Conservation (phyloP, 176 grass and related monocot genomes). For the Cymbopogon citratus region DNA sequence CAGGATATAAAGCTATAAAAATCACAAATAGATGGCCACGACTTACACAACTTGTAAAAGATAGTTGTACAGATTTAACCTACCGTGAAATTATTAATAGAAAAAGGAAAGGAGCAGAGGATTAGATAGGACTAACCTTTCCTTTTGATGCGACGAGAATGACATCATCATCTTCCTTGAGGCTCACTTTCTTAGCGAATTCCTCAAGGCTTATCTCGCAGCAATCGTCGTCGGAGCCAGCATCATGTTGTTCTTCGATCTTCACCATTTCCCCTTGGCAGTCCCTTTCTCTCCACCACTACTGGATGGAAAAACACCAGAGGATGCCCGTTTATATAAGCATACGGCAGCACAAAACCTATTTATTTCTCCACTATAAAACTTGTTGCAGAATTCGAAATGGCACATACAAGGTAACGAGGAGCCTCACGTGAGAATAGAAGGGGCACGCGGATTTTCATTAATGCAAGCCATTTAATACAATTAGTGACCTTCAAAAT, state of each 20-base stretch:
- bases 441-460: constrained; percentile 1
- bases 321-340: constrained; percentile 20
- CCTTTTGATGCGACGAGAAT: constrained; percentile 46
- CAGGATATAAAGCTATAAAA: neutral
- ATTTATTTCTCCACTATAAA: constrained; percentile 6
- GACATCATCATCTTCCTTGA: constrained; percentile 36
- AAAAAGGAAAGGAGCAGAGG: neutral
- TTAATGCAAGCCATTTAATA: constrained; percentile 12
- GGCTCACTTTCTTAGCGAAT: constrained; percentile 26
- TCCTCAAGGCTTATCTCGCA: constrained; percentile 35
- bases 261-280: neutral
- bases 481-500: neutral
- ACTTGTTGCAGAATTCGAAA: constrained; percentile 26
- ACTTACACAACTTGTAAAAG: no score
- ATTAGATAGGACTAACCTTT: constrained; percentile 14
- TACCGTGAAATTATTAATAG: neutral
- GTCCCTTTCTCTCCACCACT: neutral
- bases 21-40: neutral
- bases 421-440: constrained; percentile 14
- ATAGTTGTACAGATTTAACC: neutral
- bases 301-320: neutral
- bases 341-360: neutral
- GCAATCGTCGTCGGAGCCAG: constrained; percentile 37
- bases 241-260: neutral
- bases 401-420: constrained; percentile 5